A percentile compares a stretch with the other conserved stretches of the same genome.
These are phyloP conservation scores for Phaeotremella fagi DNA, from an alignment of 768 basidiomycete species.

Conservation along the genomic window DNA sequence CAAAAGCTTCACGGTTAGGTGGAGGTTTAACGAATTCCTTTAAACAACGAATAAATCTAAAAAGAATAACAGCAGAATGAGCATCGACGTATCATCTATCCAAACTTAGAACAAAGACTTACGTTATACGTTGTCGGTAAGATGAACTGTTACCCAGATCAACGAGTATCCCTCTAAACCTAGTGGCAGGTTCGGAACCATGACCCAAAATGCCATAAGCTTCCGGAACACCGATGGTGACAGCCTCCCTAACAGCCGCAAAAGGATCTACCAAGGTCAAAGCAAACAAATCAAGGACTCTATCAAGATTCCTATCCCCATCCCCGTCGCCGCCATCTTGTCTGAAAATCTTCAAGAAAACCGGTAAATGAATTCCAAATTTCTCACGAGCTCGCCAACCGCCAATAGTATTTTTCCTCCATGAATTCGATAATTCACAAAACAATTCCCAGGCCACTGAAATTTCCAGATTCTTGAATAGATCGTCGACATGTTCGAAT, in stretches of 20 bases:
- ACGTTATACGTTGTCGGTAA: slow-evolving; percentile 67
- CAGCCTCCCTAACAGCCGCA: slow-evolving; percentile 78
- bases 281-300: slow-evolving; percentile 57
- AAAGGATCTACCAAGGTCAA: slow-evolving; percentile 69
- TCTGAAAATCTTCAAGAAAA: slow-evolving; percentile 52
- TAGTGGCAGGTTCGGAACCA: slow-evolving; percentile 21
- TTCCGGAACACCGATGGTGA: slow-evolving; percentile 56
- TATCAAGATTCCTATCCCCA: too few species aligned
- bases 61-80: too few species aligned
- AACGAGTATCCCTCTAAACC: slow-evolving; percentile 48
- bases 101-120: slow-evolving; percentile 47
- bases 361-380: slow-evolving; percentile 58
- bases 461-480: slow-evolving; percentile 57
- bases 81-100: too few species aligned
- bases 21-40: slow-evolving; percentile 58
- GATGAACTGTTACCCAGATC: slow-evolving; percentile 49
- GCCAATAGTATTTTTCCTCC: slow-evolving; percentile 58
- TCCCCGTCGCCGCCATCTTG: slow-evolving; percentile 51
- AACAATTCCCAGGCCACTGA: slow-evolving; percentile 53
- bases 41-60: slow-evolving; percentile 69
- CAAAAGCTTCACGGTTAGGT: slow-evolving; percentile 52
- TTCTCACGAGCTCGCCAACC: slow-evolving; percentile 78
- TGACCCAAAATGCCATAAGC: slow-evolving; percentile 33
- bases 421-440: slow-evolving; percentile 53
- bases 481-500: slow-evolving; percentile 60